These are phyloP conservation scores for Mortierella sp. DNA, from an alignment of 371 early-diverging fungal genomes.

Conservation along the genomic window DNA sequence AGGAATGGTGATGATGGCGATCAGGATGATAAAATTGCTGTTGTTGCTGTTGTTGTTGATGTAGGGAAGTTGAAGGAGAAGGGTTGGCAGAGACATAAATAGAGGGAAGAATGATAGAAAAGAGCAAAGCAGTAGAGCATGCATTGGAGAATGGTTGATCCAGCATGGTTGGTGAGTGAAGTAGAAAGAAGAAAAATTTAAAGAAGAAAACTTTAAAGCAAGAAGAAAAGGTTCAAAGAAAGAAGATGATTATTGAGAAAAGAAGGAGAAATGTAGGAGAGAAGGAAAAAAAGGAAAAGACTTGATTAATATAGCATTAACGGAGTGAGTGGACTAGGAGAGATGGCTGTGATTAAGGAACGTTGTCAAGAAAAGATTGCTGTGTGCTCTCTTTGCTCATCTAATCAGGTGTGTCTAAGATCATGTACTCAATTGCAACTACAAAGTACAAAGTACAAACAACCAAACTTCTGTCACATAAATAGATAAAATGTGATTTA, in stretches of 20 bases:
- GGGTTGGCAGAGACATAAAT: slow-evolving; percentile 15
- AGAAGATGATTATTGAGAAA: not conserved
- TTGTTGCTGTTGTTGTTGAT: slow-evolving; percentile 15
- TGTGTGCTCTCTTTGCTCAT: too few species aligned
- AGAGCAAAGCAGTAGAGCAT: slow-evolving; percentile 39
- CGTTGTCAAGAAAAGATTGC: too few species aligned
- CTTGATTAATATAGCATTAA: too few species aligned
- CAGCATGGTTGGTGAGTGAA: slow-evolving; percentile 8
- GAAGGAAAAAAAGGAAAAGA: slow-evolving; percentile 1
- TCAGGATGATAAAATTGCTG: slow-evolving; percentile 9
- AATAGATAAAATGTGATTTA: too few species aligned
- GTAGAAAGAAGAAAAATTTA: too few species aligned
- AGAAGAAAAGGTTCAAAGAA: too few species aligned
- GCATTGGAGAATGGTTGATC: slow-evolving; percentile 39
- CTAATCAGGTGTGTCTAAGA: too few species aligned
- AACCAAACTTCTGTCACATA: too few species aligned
- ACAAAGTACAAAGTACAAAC: too few species aligned
- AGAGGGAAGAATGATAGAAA: slow-evolving; percentile 46
- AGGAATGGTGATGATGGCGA: not conserved
- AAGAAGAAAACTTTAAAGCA: not conserved
- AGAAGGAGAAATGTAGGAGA: not conserved
- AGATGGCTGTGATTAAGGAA: too few species aligned
- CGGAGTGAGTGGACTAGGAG: too few species aligned
- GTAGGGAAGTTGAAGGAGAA: not conserved
- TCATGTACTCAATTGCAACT: too few species aligned